phyloP scores from a whole-genome alignment of 805 yeast species.

The Kodamaea jinghongensis region DNA sequence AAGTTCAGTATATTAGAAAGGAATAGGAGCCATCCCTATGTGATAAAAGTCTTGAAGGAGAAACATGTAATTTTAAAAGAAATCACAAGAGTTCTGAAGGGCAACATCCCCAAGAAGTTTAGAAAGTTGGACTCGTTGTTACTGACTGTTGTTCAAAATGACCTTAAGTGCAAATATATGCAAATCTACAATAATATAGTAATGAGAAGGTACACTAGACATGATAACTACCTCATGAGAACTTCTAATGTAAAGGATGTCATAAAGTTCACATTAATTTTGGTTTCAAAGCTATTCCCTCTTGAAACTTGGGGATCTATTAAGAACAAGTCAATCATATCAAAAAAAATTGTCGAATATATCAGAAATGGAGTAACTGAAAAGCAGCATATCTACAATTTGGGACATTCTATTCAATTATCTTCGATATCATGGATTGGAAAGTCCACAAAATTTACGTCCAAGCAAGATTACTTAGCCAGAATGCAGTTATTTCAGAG shows the following conservation, averaged over 20 bases:
- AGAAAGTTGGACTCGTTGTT: slow-evolving; percentile 14
- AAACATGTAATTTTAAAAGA: slow-evolving; percentile 1
- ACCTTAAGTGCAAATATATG: slow-evolving; percentile 28
- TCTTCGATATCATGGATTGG: slow-evolving; percentile 58
- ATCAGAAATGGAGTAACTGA: slow-evolving; percentile 40
- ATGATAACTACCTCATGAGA: slow-evolving; percentile 26
- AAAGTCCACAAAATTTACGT: slow-evolving; percentile 20
- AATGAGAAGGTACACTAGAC: slow-evolving; percentile 10
- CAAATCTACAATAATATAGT: slow-evolving; percentile 37
- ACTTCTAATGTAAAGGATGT: slow-evolving; percentile 35
- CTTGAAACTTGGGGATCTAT: slow-evolving; percentile 49
- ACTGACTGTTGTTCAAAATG: slow-evolving; percentile 28
- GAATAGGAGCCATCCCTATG: background rate
- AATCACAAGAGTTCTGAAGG: slow-evolving; percentile 2
- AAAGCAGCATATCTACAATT: slow-evolving; percentile 24
- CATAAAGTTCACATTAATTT: slow-evolving; percentile 37
- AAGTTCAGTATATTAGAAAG: background rate
- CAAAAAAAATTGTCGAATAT: slow-evolving; percentile 33
- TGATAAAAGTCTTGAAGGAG: background rate
- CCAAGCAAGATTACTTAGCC: slow-evolving; percentile 41
- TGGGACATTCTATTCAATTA: slow-evolving; percentile 37
- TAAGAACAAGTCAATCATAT: slow-evolving; percentile 44
- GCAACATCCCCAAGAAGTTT: slow-evolving; percentile 11
- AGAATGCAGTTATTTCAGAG: slow-evolving; percentile 34
- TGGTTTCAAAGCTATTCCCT: slow-evolving; percentile 53